phyloP scores from a whole-genome alignment of 805 yeast genomes.

The Starmera amethionina region DNA sequence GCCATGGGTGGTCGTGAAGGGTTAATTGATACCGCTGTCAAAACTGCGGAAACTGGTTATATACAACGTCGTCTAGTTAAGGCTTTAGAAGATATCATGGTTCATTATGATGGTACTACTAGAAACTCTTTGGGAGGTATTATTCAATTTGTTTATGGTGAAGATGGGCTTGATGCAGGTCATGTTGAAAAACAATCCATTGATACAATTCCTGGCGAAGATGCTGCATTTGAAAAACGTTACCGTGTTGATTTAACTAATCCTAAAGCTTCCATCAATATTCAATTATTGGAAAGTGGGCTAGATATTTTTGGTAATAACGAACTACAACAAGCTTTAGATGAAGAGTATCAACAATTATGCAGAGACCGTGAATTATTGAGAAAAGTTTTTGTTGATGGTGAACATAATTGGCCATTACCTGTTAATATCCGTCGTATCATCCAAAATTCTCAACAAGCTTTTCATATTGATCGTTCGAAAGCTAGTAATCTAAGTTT shows the following conservation, averaged over 20 bases:
- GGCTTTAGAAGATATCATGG: slow-evolving; percentile 96
- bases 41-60: slow-evolving; percentile 98
- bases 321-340: slow-evolving; percentile 69
- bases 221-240: slow-evolving; percentile 68
- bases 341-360: slow-evolving; percentile 76
- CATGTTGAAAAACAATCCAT: slow-evolving; percentile 94
- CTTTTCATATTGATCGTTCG: slow-evolving; percentile 85
- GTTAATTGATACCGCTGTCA: slow-evolving; percentile 97
- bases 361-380: slow-evolving; percentile 67
- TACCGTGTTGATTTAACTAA: slow-evolving; percentile 84
- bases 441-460: slow-evolving; percentile 93
- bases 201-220: slow-evolving; percentile 92
- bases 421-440: slow-evolving; percentile 97
- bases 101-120: slow-evolving; percentile 96
- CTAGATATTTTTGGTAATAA: slow-evolving; percentile 86
- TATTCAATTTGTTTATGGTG: slow-evolving; percentile 95
- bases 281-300: slow-evolving; percentile 77
- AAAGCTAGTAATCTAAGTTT: slow-evolving; percentile 86
- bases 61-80: slow-evolving; percentile 96
- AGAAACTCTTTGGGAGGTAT: slow-evolving; percentile 96
- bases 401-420: slow-evolving; percentile 95
- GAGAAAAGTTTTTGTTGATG: slow-evolving; percentile 81
- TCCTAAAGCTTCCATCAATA: slow-evolving; percentile 49
- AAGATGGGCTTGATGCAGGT: slow-evolving; percentile 97
- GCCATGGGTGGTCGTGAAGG: slow-evolving; percentile 99